Base-by-base conservation (phyloP, 2,329 filamentous ascomycete species). In the Alternaria dauci region DNA sequence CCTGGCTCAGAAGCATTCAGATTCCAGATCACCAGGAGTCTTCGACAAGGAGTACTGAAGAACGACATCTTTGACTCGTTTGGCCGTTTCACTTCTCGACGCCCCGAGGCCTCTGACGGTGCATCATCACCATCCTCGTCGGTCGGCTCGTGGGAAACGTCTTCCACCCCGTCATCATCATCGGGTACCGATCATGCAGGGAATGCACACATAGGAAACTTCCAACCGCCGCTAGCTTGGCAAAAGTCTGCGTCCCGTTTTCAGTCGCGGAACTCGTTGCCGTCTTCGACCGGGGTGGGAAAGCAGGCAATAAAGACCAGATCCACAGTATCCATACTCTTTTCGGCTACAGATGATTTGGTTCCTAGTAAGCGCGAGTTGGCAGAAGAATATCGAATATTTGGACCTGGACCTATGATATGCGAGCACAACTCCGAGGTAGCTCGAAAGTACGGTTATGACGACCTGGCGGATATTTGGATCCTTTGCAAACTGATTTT, bases 371-470 rank as follows among this genome's bases (percentile, higher is more conserved):
- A 93, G 76, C 85, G 85, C 60, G 85, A 88, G 55, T 85, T 97
- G 62, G 95, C 93, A 2, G 82, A 88, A 58, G 87, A 91, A 66
- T 99, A 98, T 78, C 86, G 86, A 25, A 91, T 97, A 14, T 94
- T 95, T 75, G 93, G 93, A 4, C 88, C 93, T 62, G 90, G 91
- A 1, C 86, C 88, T n/a, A 86, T 90, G 38, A 88, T 97, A 4
- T 98, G 94, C 77, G 84, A 87, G 44, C 90, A 96, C 71, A 99
- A 99, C 76, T 92, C 93, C 8, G 80, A 81, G 1, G 88, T 96
- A 46, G 94, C 94, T 8, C 85, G 88, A 67, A 89, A 87, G 63
- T 85, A 90, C 67, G 91, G 90, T 5, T 86, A 88, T 64, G 77
- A 83, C 14, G 92, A 97, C 65, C 79, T 96, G 30, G 89, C 91